phyloP scores from a whole-genome alignment of 495 filamentous ascomycete species.

The Poronia punctata region DNA sequence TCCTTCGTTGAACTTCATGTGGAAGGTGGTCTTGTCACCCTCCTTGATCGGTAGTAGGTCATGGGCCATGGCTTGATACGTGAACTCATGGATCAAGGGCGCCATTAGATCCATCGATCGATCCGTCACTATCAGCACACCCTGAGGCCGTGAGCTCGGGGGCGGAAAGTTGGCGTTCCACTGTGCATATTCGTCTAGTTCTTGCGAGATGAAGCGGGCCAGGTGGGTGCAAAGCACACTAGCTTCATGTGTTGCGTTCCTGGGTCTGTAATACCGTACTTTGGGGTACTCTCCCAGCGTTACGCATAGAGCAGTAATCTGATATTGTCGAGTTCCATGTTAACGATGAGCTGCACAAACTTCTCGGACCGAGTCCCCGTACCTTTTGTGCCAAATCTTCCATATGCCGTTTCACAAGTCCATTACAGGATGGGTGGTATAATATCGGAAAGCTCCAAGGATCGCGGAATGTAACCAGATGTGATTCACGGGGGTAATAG shows the following conservation, averaged over 20 bases:
- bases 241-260: constrained; percentile 73
- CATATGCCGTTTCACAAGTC: constrained; percentile 73
- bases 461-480: constrained; percentile 83
- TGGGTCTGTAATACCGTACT: constrained; percentile 81
- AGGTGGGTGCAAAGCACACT: constrained; percentile 77
- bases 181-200: constrained; percentile 79
- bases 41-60: constrained; percentile 85
- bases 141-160: constrained; percentile 69
- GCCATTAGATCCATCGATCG: constrained; percentile 85
- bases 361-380: constrained; percentile 9
- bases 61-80: constrained; percentile 96
- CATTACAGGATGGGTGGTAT: constrained; percentile 84
- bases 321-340: not conserved
- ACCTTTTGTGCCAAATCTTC: constrained; percentile 83
- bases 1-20: constrained; percentile 68
- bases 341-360: not conserved
- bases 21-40: constrained; percentile 79
- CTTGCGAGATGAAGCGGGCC: constrained; percentile 85
- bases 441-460: constrained; percentile 91
- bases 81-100: constrained; percentile 90
- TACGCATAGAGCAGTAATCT: constrained; percentile 81
- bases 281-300: constrained; percentile 81
- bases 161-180: constrained; percentile 79
- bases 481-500: constrained; percentile 86
- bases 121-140: constrained; percentile 80